A percentile compares a stretch with the other conserved stretches of the same genome.
Conservation (phyloP, 805 yeast species). For the Spencermartinsiella europaea region DNA sequence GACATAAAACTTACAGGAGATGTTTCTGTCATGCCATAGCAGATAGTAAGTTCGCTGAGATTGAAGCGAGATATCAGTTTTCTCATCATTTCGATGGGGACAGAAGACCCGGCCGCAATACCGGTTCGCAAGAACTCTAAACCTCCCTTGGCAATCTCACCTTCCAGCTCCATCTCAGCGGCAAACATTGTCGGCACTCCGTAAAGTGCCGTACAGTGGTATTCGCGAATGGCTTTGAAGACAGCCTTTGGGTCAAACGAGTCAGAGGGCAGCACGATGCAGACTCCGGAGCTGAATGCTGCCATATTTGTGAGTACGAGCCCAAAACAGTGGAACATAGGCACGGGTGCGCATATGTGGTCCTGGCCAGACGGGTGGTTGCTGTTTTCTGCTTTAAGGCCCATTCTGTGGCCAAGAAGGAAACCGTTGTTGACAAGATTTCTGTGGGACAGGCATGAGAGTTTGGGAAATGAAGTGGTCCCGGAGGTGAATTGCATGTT, state of each 20-base stretch:
- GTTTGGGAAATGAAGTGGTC: conserved; percentile 28
- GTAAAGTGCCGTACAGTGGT: conserved; percentile 25
- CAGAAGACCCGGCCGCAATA: conserved; percentile 30
- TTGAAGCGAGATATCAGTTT: conserved; percentile 19
- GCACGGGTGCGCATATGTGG: conserved; percentile 27
- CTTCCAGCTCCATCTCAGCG: conserved; percentile 24
- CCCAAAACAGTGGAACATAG: conserved; percentile 32
- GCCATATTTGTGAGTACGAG: conserved; percentile 28
- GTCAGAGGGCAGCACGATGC: conserved; percentile 26
- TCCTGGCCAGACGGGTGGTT: conserved; percentile 24
- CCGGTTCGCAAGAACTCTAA: conserved; percentile 27
- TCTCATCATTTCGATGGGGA: conserved; percentile 30
- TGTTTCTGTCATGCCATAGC: conserved; percentile 33
- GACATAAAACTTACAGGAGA: conserved; percentile 31
- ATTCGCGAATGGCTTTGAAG: conserved; percentile 20
- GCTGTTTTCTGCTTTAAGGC: conserved; percentile 19
- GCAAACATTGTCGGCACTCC: conserved; percentile 34
- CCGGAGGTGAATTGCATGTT: conserved; percentile 33
- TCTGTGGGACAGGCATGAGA: conserved; percentile 26
- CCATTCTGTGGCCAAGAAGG: conserved; percentile 25
- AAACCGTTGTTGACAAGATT: conserved; percentile 28
- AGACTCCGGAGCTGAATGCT: conserved; percentile 23
- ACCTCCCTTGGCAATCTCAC: conserved; percentile 19
- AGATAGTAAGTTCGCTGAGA: conserved; percentile 24
- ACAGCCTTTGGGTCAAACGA: conserved; percentile 24